Conservation (phyloP, 192 early-diverging fungal species). For the Oehlia diaphana region DNA sequence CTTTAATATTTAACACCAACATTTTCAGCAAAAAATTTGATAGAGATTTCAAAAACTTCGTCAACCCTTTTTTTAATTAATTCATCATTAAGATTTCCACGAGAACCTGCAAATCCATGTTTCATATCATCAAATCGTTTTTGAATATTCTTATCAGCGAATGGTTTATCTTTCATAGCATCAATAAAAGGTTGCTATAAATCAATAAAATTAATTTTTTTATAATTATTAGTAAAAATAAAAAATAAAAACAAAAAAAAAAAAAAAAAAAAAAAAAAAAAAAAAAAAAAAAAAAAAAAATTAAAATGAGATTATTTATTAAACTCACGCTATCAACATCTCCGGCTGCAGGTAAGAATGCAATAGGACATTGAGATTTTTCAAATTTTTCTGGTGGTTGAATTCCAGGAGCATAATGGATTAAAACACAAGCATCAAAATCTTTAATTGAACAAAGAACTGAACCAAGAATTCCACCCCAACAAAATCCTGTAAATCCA, state of each 20-base stretch:
- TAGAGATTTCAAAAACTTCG: neutral
- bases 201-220: too few species aligned
- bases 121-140: neutral
- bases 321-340: neutral
- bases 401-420: neutral
- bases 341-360: neutral
- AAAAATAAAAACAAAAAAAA: too few species aligned
- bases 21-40: neutral
- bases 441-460: neutral
- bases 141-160: neutral
- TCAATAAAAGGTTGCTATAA: too few species aligned
- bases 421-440: slow-evolving; percentile 1
- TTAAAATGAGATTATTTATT: neutral
- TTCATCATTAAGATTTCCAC: neutral
- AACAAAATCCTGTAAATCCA: neutral
- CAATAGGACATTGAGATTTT: neutral
- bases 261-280: too few species aligned
- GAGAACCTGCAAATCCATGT: neutral
- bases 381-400: neutral
- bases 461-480: neutral
- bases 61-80: neutral
- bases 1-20: neutral
- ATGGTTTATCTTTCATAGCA: slow-evolving; percentile 4
- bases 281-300: too few species aligned
- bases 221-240: too few species aligned